Base-by-base conservation (phyloP, 2,329 filamentous ascomycete species). In the Fusarium austroafricanum region DNA sequence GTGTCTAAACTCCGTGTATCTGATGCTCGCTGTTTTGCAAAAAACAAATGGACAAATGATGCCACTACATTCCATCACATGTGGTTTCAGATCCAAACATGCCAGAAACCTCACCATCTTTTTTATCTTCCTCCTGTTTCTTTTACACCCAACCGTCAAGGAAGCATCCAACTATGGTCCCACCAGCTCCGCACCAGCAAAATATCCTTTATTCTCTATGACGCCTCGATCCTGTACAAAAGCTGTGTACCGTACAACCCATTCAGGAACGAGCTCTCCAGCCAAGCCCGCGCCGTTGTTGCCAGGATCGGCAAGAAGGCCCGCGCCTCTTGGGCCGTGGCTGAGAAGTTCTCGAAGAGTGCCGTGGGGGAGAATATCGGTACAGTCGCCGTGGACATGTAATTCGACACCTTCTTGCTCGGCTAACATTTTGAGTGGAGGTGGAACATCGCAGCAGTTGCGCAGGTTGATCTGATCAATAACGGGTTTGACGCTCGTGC, bases 121-220 rank as follows among this genome's bases (percentile, higher is more conserved):
- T 49, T 11, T 15, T 28, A n/a, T 52, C 23, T 57, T 50, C 20
- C 28, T 47, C 42, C 50, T 21, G 26, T 39, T 50, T 17, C 31
- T 40, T 44, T 29, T 28, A 44, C 26, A 21, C 29, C 12, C 28
- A 14, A 47, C 43, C 21, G 37, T 49, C 50, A 38, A 49, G 8
- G 33, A 28, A 23, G 18, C 58, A 43, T 35, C 40, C 38, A 51
- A 46, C 54, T 74, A 79, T 46, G 63, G 60, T 55, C 83, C 82
- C 45, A 83, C 82, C 68, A 96, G 79, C 75, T 93, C 90, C 5
- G 94, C 95, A 20, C 90, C 89, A 2, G 95, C 95, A 83, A 97
- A 97, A 79, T 97, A 98, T 10, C 96, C 96, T 83, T 98, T 99
- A 77, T 96, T 97, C 83, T 99, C 96, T 69, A 99, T 95, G 10